These are phyloP conservation scores for Sporothrix brasiliensis DNA, from an alignment of 2,329 filamentous ascomycete species.

Conservation along the genomic window DNA sequence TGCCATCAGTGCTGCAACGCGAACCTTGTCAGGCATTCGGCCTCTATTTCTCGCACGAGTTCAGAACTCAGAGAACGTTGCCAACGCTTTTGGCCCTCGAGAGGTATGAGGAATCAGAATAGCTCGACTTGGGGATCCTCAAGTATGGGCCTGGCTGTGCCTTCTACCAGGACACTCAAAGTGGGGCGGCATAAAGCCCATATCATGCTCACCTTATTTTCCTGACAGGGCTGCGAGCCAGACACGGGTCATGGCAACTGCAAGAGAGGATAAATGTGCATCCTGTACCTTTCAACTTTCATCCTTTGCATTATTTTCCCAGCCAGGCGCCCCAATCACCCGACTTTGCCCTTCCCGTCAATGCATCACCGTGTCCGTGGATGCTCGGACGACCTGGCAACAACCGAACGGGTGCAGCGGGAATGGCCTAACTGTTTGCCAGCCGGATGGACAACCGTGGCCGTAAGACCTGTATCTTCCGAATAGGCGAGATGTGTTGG, in stretches of 20 bases:
- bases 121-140: too few relatives aligned
- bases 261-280: too few relatives aligned
- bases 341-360: not conserved
- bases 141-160: too few relatives aligned
- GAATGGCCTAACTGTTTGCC: not conserved
- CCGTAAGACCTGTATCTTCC: conserved; percentile 10
- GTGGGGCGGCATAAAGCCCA: not conserved
- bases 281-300: too few relatives aligned
- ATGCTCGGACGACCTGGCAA: not conserved
- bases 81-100: too few relatives aligned
- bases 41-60: too few relatives aligned
- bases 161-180: not conserved
- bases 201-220: not conserved
- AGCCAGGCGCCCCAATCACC: not conserved
- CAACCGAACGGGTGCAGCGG: not conserved
- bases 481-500: not conserved
- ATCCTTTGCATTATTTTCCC: too few relatives aligned
- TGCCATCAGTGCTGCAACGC: too few relatives aligned
- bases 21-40: too few relatives aligned
- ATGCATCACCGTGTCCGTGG: not conserved
- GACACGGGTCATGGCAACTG: too few relatives aligned
- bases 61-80: too few relatives aligned
- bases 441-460: not conserved
- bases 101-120: too few relatives aligned
- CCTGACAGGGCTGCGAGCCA: not conserved